Base-by-base conservation (phyloP, 768 basidiomycete genomes). In the Mrakia hoshinonis region DNA sequence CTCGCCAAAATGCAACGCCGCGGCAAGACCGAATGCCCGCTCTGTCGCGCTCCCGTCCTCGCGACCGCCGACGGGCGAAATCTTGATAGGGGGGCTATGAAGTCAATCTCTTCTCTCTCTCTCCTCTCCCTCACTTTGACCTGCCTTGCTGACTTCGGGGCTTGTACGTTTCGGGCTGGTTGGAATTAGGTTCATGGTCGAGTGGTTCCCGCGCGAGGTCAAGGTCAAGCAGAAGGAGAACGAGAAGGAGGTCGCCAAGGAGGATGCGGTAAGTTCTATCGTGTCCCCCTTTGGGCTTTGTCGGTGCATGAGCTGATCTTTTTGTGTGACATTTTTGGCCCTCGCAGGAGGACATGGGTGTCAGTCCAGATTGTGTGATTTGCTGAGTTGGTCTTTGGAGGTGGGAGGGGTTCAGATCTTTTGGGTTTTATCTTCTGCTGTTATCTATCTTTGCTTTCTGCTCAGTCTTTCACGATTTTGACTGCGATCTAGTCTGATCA, bases 1-100 rank as follows among this genome's bases (percentile, higher is more conserved):
- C 82, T 95, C 12, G 90, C 90, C 54, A 94, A 95, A 81, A 89
- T 97, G 86, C 93, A 97, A 81, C 89, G 87, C 76, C 83, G 88
- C 11, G 85, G 86, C 0, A 84, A 87, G 75, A 84, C 81, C 3
- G 82, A 87, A 73, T 97, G 93, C 79, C 93, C 93, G 0, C 84
- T 93, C 79, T 97, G 93, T 77, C 84, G 93, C 20, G 84, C 88
- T 0, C 85, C 86, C 0, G 87, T 92, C 54, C 81, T 82, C 20
- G 94, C 94, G 9, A 85, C 91, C 76, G 82, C 86, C 76, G 82
- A 92, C 92, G 74, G 80, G 77, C 76, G 69, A 15, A 79, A 78
- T 18, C 73, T 80, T 13, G 79, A 80, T 67, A 55, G 73, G 39
- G 75, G 73, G 15, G 75, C 79, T 64, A 79, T 79, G 79, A 74